A percentile compares a stretch with the other conserved stretches of the same genome.
phyloP scores from a whole-genome alignment of 169 alveolate genomes.

The Babesia sp. region DNA sequence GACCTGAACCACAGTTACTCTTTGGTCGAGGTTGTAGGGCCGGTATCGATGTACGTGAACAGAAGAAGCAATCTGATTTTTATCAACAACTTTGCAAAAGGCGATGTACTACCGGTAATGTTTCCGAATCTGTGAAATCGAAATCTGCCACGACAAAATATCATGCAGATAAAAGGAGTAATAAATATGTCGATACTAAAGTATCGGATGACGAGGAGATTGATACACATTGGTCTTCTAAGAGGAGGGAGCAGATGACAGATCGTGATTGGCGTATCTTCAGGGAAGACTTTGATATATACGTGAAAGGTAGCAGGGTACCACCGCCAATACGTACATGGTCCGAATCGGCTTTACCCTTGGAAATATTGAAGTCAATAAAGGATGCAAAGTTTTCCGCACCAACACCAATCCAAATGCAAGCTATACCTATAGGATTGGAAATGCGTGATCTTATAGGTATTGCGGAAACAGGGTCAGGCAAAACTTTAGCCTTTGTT shows the following conservation, averaged over 20 bases:
- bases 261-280: slow-evolving; percentile 96
- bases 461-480: slow-evolving; percentile 97
- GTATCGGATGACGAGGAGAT: slow-evolving; percentile 11
- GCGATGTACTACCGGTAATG: slow-evolving; percentile 21
- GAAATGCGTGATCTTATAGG: slow-evolving; percentile 94
- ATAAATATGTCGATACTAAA: not conserved
- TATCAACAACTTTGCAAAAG: slow-evolving; percentile 79
- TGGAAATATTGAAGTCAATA: slow-evolving; percentile 78
- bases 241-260: slow-evolving; percentile 84
- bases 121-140: not conserved
- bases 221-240: slow-evolving; percentile 87
- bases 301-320: slow-evolving; percentile 86
- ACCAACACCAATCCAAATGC: slow-evolving; percentile 98
- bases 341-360: slow-evolving; percentile 84
- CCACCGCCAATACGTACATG: slow-evolving; percentile 93
- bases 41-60: slow-evolving; percentile 80
- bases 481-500: slow-evolving; percentile 95
- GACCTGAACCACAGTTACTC: slow-evolving; percentile 86
- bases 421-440: slow-evolving; percentile 92
- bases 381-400: slow-evolving; percentile 77
- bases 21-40: slow-evolving; percentile 90
- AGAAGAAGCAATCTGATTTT: slow-evolving; percentile 77
- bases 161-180: not conserved
- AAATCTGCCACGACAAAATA: not conserved
- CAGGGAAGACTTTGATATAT: slow-evolving; percentile 92